Evolutionary conservation across 441 rosid genomes (phyloP).

Genomic region (Croton laevigatus): DNA sequence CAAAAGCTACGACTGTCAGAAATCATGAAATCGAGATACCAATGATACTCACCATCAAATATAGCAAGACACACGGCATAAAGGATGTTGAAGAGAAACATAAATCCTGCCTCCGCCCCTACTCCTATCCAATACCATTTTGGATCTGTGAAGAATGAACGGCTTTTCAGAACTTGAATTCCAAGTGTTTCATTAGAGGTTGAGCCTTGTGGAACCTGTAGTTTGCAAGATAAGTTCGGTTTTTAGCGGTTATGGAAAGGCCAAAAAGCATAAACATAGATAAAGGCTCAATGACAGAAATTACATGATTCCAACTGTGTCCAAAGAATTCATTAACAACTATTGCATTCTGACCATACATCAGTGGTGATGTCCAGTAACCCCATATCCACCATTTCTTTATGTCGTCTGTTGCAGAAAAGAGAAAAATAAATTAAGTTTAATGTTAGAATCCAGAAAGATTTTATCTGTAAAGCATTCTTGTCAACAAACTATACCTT

Average conservation of each 20-base stretch:
- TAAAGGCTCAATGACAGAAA: not conserved
- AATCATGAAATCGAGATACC: not conserved
- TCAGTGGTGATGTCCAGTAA: constrained; percentile 70
- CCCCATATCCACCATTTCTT: constrained; percentile 89
- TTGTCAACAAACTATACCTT: constrained; percentile 32
- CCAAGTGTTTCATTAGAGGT: constrained; percentile 33
- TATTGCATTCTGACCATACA: constrained; percentile 74
- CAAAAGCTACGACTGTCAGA: not conserved
- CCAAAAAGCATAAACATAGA: not conserved
- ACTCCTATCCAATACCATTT: constrained; percentile 78
- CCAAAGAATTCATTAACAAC: constrained; percentile 73
- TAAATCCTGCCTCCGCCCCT: constrained; percentile 51
- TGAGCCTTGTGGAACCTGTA: not conserved
- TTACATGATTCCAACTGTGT: constrained; percentile 59
- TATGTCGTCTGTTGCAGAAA: constrained; percentile 36
- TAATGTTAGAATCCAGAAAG: not conserved
- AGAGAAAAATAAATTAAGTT: not conserved
- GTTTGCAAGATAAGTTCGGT: not conserved
- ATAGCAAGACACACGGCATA: constrained; percentile 52
- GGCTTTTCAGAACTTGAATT: constrained; percentile 39
- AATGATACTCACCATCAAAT: constrained; percentile 46
- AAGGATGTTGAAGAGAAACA: constrained; percentile 44
- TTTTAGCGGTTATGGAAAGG: not conserved
- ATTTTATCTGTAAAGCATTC: not conserved
- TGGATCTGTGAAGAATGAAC: constrained; percentile 46